A percentile compares a stretch with the other conserved stretches of the same genome.
These are phyloP conservation scores for Cladophialophora bantiana DNA, from an alignment of 2,329 filamentous ascomycete genomes.

Conservation along the genomic window DNA sequence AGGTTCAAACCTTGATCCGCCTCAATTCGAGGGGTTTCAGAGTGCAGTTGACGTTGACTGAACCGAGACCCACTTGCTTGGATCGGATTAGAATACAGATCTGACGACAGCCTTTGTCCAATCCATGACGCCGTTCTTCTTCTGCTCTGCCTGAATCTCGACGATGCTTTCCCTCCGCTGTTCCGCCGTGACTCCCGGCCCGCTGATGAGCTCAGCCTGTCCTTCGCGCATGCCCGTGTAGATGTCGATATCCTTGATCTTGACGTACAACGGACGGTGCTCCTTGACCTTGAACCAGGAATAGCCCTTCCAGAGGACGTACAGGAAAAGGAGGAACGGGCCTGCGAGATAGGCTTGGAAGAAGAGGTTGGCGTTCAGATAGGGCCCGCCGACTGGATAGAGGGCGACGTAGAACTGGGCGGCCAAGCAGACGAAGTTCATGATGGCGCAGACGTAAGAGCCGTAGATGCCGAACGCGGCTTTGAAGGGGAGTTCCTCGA, in stretches of 20 bases:
- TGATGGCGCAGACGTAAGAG: conserved; percentile 77
- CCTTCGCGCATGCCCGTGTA: conserved; percentile 45
- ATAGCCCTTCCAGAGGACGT: conserved; percentile 61
- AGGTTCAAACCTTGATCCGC: not conserved
- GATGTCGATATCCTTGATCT: conserved; percentile 45
- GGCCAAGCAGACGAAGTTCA: conserved; percentile 77
- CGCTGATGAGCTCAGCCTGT: conserved; percentile 36
- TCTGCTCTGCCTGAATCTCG: conserved; percentile 42
- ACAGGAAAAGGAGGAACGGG: conserved; percentile 56
- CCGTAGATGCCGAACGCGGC: conserved; percentile 81
- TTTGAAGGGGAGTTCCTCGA: conserved; percentile 79
- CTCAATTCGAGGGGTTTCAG: not conserved
- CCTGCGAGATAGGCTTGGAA: conserved; percentile 43
- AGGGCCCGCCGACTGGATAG: conserved; percentile 67
- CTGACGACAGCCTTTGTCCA: conserved; percentile 19
- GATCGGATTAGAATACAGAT: conserved; percentile 15
- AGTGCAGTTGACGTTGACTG: no score
- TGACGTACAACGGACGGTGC: conserved; percentile 43
- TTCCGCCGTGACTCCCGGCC: conserved; percentile 38
- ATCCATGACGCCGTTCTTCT: conserved; percentile 39
- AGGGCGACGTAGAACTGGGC: conserved; percentile 90
- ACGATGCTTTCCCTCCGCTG: conserved; percentile 41
- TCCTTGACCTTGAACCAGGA: conserved; percentile 39
- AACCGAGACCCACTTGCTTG: no score
- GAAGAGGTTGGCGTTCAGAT: conserved; percentile 37